Evolutionary conservation across 2,329 filamentous ascomycete species (phyloP), one percentile per base, ranked within the genome.

Genomic region (Ceratocystis variospora): DNA sequence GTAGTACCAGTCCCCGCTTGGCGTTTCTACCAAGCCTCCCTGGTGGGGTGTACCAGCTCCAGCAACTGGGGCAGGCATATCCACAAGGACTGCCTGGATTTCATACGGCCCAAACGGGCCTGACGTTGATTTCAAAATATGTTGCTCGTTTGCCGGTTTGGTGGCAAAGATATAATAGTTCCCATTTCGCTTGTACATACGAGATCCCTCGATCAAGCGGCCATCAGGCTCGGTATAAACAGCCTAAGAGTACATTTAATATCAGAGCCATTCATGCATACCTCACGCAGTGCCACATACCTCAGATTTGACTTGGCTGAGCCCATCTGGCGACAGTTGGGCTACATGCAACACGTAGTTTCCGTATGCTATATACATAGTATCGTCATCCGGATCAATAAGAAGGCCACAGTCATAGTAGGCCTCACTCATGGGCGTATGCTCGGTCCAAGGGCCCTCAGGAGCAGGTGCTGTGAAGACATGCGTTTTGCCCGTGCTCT

Each of bases 391-490:
- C 28, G 83, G 80, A 62, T 85, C 82, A 44, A 85, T 77, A n/a
- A 85, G 71, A 0, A 85, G 72, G 0, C 83, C 81, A 19, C 75
- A 77, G 71, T 85, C 83, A 69, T 85, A 85, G 70, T 81, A 83
- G 72, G 48, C 62, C 17, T 64, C 12, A 5, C 19, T 15, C 28
- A 64, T 41, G 12, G 62, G 62, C n/a, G 62, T 31, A 0, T 76
- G 72, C 15, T 73, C 70, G 22, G 70, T 72, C 72, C 72, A 74
- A 4, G 67, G 37, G 3, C 67, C 69, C 5, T 70, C 45, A 2
- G 71, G 68, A 44, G 70, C 44, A 3, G 70, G 67, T 22, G 72
- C 72, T 0, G 71, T 72, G 3, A 71, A 70, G 0, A 72, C 72
- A 44, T 71, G 72, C 0, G 73, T 69, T 12, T 69, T 69, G 10